Percentiles rank a stretch among this genome's conserved stretches.
These are phyloP conservation scores for Trichosanthes truncata DNA, from an alignment of 306 rosid genomes.

Conservation along the genomic window DNA sequence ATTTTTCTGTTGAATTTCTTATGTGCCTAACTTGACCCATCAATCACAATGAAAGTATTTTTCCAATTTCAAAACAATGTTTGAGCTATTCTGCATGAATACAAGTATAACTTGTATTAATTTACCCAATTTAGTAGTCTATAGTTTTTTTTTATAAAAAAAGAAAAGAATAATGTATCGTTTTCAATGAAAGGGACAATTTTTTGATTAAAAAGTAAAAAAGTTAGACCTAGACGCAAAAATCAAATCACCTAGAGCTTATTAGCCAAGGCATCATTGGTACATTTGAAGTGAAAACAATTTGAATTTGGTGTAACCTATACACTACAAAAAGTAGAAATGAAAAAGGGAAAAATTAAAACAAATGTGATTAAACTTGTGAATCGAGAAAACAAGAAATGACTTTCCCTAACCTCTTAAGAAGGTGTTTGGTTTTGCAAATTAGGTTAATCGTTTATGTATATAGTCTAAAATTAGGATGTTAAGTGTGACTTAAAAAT, in stretches of 20 bases:
- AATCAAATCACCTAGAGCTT: neutral
- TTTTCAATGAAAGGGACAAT: neutral
- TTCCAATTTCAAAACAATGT: neutral
- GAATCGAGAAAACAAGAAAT: neutral
- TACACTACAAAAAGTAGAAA: neutral
- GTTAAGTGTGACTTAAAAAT: no score
- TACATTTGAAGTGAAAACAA: neutral
- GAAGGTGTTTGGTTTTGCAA: neutral
- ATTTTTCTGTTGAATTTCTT: neutral
- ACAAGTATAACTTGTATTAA: neutral
- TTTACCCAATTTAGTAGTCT: neutral
- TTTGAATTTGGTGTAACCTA: neutral
- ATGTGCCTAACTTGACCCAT: neutral
- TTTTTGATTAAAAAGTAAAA: neutral
- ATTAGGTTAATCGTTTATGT: no score
- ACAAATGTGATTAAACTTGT: neutral
- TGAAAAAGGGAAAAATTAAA: neutral
- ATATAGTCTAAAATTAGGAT: no score
- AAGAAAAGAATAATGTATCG: neutral
- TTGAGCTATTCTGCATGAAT: neutral
- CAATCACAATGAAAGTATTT: neutral
- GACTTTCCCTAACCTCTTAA: no score
- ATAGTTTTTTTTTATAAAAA: neutral
- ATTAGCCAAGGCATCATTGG: neutral
- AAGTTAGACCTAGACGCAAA: neutral